Evolutionary conservation across 139 green algal genomes (phyloP).

Genomic region (Pleodorina starrii): DNA sequence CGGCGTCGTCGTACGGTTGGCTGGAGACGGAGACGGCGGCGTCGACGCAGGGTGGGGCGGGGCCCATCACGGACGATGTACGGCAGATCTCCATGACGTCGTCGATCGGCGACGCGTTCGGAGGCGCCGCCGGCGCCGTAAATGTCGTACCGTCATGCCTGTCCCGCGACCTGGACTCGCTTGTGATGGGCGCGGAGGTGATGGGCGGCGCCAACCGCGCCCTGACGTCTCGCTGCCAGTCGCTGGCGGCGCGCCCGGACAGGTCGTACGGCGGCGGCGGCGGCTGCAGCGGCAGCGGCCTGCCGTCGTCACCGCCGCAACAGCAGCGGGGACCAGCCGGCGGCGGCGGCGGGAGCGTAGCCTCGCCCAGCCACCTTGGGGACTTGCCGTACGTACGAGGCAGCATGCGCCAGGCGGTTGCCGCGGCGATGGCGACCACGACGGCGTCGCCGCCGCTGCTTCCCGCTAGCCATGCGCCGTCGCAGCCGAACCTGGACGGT

Average conservation of each 20-base stretch:
- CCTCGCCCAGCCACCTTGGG: not conserved
- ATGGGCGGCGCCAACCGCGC: not conserved
- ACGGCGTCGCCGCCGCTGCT: not conserved
- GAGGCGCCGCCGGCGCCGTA: not conserved
- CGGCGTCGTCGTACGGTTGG: not conserved
- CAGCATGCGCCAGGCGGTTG: not conserved
- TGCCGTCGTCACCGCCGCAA: constrained; percentile 4
- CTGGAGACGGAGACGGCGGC: not conserved
- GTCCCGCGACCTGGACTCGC: not conserved
- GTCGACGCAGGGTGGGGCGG: not conserved
- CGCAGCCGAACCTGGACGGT: not conserved
- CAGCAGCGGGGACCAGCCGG: not conserved
- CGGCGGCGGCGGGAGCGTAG: not conserved
- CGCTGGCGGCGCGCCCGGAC: constrained; percentile 15
- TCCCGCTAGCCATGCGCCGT: not conserved
- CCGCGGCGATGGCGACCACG: not conserved
- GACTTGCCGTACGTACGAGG: not conserved
- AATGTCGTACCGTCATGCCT: not conserved
- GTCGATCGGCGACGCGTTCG: not conserved
- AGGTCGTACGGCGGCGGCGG: not conserved
- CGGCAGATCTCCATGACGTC: constrained; percentile 9
- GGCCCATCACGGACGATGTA: not conserved
- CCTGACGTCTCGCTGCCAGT: not conserved
- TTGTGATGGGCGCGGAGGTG: constrained; percentile 11
- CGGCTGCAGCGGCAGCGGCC: not conserved